Evolutionary conservation across 2,329 filamentous ascomycete species (phyloP).

Genomic region (Fusarium torulosum): DNA sequence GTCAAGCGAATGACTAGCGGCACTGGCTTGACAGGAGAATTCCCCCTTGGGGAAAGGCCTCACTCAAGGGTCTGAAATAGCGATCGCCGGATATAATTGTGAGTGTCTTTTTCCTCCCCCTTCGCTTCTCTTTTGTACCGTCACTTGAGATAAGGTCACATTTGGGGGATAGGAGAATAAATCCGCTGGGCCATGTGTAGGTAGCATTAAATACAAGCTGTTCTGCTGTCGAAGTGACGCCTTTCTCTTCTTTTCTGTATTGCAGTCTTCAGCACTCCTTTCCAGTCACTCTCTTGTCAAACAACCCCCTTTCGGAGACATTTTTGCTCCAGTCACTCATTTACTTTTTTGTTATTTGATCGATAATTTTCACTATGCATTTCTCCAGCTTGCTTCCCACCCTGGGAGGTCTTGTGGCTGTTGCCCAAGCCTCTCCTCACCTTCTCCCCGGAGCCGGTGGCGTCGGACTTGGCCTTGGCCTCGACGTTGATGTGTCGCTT

Average conservation of each 20-base stretch:
- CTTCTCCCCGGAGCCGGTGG: constrained; percentile 17
- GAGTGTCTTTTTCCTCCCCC: constrained; percentile 4
- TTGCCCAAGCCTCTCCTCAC: constrained; percentile 40
- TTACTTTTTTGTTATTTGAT: constrained; percentile 36
- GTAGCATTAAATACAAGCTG: not conserved
- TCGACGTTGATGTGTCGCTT: no score
- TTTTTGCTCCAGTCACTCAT: constrained; percentile 42
- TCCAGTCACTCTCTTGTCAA: constrained; percentile 37
- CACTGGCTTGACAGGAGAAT: constrained; percentile 18
- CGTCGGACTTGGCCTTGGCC: constrained; percentile 1
- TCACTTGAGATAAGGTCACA: not conserved
- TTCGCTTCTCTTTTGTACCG: no score
- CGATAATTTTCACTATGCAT: constrained; percentile 21
- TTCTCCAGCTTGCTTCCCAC: constrained; percentile 34
- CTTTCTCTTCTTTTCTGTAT: constrained; percentile 1
- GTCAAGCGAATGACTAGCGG: not conserved
- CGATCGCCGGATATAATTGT: constrained; percentile 33
- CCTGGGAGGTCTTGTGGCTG: constrained; percentile 36
- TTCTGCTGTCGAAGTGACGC: not conserved
- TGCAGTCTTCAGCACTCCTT: constrained; percentile 27
- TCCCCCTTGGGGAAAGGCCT: constrained; percentile 3
- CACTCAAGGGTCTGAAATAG: constrained; percentile 24
- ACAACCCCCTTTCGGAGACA: constrained; percentile 16
- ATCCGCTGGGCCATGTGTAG: not conserved
- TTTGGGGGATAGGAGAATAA: constrained; percentile 16